These are phyloP conservation scores for Termitomyces sp. DNA, from an alignment of 768 basidiomycete genomes.

Conservation along the genomic window DNA sequence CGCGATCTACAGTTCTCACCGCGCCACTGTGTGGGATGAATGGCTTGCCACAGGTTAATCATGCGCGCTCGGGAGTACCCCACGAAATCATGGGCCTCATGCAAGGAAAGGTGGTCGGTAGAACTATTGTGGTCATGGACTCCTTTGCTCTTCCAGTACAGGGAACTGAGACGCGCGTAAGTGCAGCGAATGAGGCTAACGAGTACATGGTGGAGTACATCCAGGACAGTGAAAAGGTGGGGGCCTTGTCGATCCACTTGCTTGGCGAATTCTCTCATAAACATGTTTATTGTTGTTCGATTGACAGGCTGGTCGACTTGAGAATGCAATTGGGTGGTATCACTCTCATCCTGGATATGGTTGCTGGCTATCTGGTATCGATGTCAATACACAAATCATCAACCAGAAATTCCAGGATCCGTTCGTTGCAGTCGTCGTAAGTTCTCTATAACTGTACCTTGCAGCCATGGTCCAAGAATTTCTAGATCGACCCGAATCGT, in stretches of 20 bases:
- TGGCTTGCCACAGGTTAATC: conserved; percentile 69
- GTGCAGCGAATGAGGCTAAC: conserved; percentile 91
- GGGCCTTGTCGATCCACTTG: conserved; percentile 10
- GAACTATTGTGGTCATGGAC: conserved; percentile 84
- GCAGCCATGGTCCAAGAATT: neutral
- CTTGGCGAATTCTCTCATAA: neutral
- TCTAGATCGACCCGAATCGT: conserved; percentile 93
- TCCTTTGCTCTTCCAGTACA: conserved; percentile 96
- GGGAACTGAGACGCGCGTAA: conserved; percentile 97
- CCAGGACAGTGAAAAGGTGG: conserved; percentile 72
- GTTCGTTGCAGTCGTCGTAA: conserved; percentile 92
- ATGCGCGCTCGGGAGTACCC: conserved; percentile 93
- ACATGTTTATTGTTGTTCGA: neutral
- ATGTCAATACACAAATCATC: conserved; percentile 93
- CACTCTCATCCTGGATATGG: conserved; percentile 99
- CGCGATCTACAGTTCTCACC: conserved; percentile 2
- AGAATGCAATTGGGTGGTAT: conserved; percentile 95
- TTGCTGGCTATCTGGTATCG: conserved; percentile 98
- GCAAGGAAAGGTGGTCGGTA: conserved; percentile 90
- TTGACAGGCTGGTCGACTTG: conserved; percentile 69
- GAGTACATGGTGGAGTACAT: conserved; percentile 99
- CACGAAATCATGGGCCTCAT: conserved; percentile 99
- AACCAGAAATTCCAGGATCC: conserved; percentile 96
- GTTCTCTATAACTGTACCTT: conserved; percentile 21
- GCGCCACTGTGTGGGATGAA: neutral